Evolutionary conservation across 2,329 filamentous ascomycete genomes (phyloP), one percentile per base, ranked within the genome.

Genomic region (Fusarium clavum): DNA sequence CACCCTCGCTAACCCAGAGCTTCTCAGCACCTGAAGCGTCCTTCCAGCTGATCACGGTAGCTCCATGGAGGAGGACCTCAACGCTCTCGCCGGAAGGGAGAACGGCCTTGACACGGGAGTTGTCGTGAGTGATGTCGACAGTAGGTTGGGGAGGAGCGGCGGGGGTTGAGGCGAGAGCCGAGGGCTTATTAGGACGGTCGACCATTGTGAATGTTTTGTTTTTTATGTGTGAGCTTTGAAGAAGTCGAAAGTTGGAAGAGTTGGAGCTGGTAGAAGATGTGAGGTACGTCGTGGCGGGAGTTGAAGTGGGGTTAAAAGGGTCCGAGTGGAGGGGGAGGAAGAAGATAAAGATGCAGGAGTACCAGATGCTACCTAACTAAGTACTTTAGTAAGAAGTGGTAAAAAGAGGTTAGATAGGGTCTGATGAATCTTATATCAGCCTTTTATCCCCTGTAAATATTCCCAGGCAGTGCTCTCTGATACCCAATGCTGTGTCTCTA

Each of bases 31-130:
- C 92, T 61, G 87, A 85, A 63, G 90, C 87, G 77, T 92, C 91
- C 85, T 96, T 97, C 96, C 96, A 99, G 81, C 92, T 96, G 63
- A 92, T 90, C 49, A 99, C 92, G 1, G 94, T 98, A 13, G 96
- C 96, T 62, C 96, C 96, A 77, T 92, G 92, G n/a, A 98, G 89
- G 65, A 97, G 85, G 40, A 99, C 86, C 71, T 94, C 90, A 72
- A 97, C 88, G 58, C 89, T 93, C 83, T 98, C 94, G 72, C 95
- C 94, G 1, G 93, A 92, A 41, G 94, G 93, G 45, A 98, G 88
- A 30, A 86, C 87, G 34, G 95, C 95, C n/a, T 88, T 87, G 54
- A 98, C 91, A 64, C 88, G 89, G 64, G 87, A 87, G 80, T 90
- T 90, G 77, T 89, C 88, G 75, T 92, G 87, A 29, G 90, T 88